Conservation (phyloP, 2,329 filamentous ascomycete species). For the Nemania sp. region DNA sequence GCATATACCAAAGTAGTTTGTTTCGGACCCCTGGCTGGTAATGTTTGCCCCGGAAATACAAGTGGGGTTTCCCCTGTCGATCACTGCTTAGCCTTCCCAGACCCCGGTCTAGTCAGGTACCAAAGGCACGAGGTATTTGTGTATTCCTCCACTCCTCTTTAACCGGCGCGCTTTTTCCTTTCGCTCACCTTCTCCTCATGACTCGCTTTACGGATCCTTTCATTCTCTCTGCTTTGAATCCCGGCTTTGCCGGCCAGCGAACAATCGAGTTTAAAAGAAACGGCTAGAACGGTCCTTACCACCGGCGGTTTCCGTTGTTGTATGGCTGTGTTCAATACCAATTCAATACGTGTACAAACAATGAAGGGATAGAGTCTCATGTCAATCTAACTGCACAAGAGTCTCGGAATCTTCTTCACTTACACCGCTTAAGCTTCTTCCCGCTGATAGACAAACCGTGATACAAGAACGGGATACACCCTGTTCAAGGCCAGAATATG, state of each 20-base stretch:
- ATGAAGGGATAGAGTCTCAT: no score
- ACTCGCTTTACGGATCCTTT: background rate
- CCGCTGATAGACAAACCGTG: no score
- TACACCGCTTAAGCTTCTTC: no score
- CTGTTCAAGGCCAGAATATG: no score
- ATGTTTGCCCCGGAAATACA: conserved; percentile 10
- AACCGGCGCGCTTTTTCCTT: background rate
- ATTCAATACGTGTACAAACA: no score
- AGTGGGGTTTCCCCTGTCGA: conserved; percentile 22
- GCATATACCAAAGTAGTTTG: no score
- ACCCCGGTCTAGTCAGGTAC: background rate
- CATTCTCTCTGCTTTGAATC: background rate
- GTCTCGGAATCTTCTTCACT: no score
- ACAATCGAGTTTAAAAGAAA: background rate
- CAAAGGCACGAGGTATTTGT: conserved; percentile 12
- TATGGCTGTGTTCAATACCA: no score
- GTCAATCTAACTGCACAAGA: no score
- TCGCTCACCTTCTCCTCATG: conserved; percentile 4
- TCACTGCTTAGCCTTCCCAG: conserved; percentile 11
- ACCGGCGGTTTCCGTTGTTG: no score
- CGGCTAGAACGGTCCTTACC: background rate
- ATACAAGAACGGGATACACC: no score
- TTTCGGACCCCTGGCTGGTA: conserved; percentile 18
- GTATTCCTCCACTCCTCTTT: conserved; percentile 4
- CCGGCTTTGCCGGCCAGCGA: background rate